Evolutionary conservation across 1,284 basidiomycete genomes (phyloP).

Genomic region (Ganoderma sinense): DNA sequence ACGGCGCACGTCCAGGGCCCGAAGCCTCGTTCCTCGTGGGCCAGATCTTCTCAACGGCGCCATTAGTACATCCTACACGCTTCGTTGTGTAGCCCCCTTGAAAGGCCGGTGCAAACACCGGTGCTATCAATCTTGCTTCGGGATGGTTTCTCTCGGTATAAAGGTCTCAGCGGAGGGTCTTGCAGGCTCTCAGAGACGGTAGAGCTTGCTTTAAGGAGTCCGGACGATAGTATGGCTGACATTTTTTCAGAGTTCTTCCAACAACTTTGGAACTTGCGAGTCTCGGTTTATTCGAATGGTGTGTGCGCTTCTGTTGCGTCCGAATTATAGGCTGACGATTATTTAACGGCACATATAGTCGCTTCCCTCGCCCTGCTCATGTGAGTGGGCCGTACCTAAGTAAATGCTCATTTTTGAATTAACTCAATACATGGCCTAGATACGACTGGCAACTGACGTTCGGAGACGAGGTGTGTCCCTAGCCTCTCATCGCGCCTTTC

Average conservation of each 20-base stretch:
- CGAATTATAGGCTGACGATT: not conserved
- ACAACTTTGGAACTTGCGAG: not conserved
- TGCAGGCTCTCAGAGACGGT: not conserved
- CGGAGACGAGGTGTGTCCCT: not conserved
- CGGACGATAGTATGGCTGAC: not conserved
- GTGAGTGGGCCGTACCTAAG: not conserved
- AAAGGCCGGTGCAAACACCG: not conserved
- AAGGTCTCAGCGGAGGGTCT: not conserved
- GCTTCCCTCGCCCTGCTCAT: not conserved
- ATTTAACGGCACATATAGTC: not conserved
- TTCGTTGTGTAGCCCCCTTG: not conserved
- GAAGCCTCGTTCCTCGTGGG: not conserved
- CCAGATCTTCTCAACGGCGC: not conserved
- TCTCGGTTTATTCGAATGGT: not conserved
- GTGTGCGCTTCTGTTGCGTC: not conserved
- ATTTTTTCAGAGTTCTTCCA: not conserved
- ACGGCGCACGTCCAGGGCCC: not conserved
- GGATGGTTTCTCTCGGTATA: not conserved
- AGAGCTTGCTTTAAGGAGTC: not conserved
- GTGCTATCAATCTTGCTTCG: not conserved
- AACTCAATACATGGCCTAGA: not conserved
- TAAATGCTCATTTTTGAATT: not conserved
- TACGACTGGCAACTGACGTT: constrained; percentile 9
- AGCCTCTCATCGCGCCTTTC: not conserved
- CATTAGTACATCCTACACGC: not conserved